phyloP scores from a whole-genome alignment of 306 rosid species.

The Malus sylvestris region DNA sequence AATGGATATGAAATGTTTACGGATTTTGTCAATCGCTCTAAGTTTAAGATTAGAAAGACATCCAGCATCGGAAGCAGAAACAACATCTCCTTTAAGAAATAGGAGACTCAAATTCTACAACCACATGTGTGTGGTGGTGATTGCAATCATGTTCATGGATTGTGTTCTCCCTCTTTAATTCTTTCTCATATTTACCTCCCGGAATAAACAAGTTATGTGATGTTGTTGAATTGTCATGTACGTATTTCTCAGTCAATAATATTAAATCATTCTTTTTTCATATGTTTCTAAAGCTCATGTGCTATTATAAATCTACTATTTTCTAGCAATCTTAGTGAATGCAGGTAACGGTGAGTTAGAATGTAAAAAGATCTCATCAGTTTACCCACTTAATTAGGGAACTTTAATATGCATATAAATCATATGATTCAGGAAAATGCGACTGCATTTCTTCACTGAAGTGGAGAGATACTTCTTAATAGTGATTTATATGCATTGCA shows the following conservation, averaged over 20 bases:
- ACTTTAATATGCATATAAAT: not conserved
- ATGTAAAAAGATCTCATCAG: not conserved
- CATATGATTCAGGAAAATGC: not conserved
- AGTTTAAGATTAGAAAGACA: constrained; percentile 19
- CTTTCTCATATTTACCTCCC: not conserved
- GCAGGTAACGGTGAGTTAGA: not conserved
- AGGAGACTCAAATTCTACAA: not conserved
- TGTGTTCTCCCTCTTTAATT: not conserved
- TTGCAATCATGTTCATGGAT: not conserved
- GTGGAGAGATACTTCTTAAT: not conserved
- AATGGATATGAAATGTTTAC: constrained; percentile 6
- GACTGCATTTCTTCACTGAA: not conserved
- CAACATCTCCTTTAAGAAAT: constrained; percentile 16
- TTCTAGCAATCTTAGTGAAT: not conserved
- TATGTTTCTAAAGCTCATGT: not conserved
- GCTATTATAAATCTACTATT: not conserved
- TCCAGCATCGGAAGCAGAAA: constrained; percentile 19
- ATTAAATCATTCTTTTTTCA: not conserved
- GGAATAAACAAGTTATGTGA: not conserved
- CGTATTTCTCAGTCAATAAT: not conserved
- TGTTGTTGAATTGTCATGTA: not conserved
- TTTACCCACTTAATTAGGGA: not conserved
- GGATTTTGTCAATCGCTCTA: constrained; percentile 19
- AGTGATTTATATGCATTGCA: too few species aligned
- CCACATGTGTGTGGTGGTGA: not conserved